Evolutionary conservation across 352 stramenopile species (phyloP).

Genomic region (Phytophthora lateralis): DNA sequence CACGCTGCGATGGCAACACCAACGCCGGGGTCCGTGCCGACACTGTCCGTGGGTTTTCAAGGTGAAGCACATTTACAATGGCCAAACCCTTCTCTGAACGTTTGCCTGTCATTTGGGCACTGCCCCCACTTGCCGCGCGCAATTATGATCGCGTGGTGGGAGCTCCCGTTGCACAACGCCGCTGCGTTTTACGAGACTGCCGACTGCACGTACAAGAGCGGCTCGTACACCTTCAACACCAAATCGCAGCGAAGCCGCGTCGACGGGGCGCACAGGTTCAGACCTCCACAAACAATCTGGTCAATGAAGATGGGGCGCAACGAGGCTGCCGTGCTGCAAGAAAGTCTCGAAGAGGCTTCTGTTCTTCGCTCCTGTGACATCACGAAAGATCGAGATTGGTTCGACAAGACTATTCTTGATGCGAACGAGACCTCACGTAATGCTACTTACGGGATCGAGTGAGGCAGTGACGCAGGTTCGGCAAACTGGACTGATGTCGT

Average conservation of each 20-base stretch:
- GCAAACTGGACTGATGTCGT: slow-evolving; percentile 3
- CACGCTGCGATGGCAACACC: background rate
- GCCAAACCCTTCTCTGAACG: background rate
- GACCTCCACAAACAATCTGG: background rate
- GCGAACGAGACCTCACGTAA: background rate
- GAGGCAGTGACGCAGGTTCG: background rate
- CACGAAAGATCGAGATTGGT: background rate
- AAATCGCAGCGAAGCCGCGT: background rate
- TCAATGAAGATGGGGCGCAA: background rate
- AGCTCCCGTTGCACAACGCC: background rate
- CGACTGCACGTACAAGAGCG: background rate
- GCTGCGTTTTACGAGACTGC: slow-evolving; percentile 6
- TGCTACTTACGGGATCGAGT: background rate
- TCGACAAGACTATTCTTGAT: background rate
- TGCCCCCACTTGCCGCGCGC: background rate
- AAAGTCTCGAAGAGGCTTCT: background rate
- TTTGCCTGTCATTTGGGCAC: background rate
- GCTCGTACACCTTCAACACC: slow-evolving; percentile 1
- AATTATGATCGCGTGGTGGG: slow-evolving; percentile 5
- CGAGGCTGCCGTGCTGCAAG: background rate
- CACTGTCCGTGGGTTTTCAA: background rate
- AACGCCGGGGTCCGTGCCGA: background rate
- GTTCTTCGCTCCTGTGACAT: background rate
- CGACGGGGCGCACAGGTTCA: slow-evolving; percentile 2
- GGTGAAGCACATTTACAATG: background rate